Evolutionary conservation across 768 basidiomycete species (phyloP).

Genomic region (Kwoniella sp.): DNA sequence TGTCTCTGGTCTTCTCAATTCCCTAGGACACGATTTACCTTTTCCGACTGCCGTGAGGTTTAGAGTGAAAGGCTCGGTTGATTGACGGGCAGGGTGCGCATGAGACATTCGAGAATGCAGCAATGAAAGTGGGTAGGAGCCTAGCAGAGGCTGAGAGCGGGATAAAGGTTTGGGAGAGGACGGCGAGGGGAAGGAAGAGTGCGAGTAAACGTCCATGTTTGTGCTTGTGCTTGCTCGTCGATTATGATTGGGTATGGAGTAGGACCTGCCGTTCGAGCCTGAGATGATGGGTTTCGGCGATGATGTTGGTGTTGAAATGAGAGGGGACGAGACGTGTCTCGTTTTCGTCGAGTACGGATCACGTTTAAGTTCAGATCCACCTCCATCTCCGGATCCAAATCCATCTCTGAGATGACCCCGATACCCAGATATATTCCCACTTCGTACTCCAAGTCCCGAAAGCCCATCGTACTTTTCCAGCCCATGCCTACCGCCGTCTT

Average conservation of each 20-base stretch:
- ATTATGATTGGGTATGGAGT: too few relatives aligned
- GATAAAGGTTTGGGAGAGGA: constrained; percentile 34
- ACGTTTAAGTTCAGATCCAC: background rate
- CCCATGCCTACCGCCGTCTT: too few relatives aligned
- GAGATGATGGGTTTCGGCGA: background rate
- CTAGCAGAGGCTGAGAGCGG: constrained; percentile 50
- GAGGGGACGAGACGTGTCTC: constrained; percentile 6
- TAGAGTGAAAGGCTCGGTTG: constrained; percentile 38
- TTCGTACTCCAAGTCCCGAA: too few relatives aligned
- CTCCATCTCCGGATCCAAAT: background rate
- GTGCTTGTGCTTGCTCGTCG: too few relatives aligned
- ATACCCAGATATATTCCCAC: too few relatives aligned
- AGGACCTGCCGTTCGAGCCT: background rate
- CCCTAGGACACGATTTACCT: constrained; percentile 34
- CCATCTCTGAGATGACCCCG: too few relatives aligned
- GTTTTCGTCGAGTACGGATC: too few relatives aligned
- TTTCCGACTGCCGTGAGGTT: constrained; percentile 34
- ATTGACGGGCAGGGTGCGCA: constrained; percentile 45
- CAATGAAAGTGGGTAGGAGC: constrained; percentile 54
- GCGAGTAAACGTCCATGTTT: too few relatives aligned
- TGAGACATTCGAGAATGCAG: constrained; percentile 54
- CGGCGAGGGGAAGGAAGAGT: background rate
- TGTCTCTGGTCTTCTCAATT: constrained; percentile 38
- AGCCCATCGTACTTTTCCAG: too few relatives aligned
- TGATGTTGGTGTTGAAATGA: background rate